These are phyloP conservation scores for Aspergillus fischeri DNA, from an alignment of 2,329 filamentous ascomycete genomes.

Conservation along the genomic window DNA sequence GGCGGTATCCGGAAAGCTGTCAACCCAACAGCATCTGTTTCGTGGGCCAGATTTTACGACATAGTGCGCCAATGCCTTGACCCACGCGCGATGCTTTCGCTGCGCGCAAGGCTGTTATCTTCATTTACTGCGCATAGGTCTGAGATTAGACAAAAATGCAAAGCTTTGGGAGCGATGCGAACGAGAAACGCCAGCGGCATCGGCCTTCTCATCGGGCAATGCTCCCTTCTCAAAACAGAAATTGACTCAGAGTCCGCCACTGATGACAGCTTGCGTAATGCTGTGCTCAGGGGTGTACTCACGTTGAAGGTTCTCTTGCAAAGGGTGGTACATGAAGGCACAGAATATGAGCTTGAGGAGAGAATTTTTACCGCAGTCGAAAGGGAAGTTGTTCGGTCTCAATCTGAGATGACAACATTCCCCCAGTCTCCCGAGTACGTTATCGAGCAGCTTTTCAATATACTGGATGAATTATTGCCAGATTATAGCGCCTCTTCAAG, in stretches of 20 bases:
- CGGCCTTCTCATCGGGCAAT: constrained; percentile 83
- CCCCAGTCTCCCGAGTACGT: constrained; percentile 38
- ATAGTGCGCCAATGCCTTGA: constrained; percentile 72
- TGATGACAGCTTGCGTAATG: constrained; percentile 62
- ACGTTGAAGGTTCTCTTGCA: constrained; percentile 82
- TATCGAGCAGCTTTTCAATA: constrained; percentile 41
- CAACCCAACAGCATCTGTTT: constrained; percentile 31
- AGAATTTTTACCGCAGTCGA: constrained; percentile 56
- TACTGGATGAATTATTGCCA: constrained; percentile 67
- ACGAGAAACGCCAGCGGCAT: constrained; percentile 81
- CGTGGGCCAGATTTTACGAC: constrained; percentile 67
- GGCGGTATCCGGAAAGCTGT: constrained; percentile 34
- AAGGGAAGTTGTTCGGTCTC: constrained; percentile 53
- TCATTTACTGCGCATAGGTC: constrained; percentile 72
- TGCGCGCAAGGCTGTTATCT: constrained; percentile 69
- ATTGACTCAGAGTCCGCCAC: constrained; percentile 48
- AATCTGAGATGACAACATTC: constrained; percentile 7
- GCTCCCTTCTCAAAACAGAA: constrained; percentile 62
- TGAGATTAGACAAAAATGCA: constrained; percentile 71
- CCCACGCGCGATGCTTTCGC: constrained; percentile 66
- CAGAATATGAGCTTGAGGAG: constrained; percentile 53
- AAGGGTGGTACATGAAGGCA: constrained; percentile 61
- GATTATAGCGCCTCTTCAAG: constrained; percentile 58
- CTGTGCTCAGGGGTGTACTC: constrained; percentile 74
- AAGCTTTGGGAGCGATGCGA: constrained; percentile 65